These are phyloP conservation scores for Fusarium ramigenum DNA, from an alignment of 2,329 filamentous ascomycete species.

Conservation along the genomic window DNA sequence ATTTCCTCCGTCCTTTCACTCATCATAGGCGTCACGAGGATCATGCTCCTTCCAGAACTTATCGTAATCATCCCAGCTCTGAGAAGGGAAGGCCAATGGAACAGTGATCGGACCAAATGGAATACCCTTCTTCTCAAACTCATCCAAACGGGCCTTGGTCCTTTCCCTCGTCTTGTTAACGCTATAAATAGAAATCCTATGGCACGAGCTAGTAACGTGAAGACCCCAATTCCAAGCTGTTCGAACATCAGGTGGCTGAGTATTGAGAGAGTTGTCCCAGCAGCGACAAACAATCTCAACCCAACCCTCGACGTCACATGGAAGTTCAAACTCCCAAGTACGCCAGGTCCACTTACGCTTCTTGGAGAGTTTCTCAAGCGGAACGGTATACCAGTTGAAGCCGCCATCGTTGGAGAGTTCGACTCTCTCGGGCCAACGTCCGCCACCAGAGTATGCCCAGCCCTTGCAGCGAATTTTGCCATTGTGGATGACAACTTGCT, in stretches of 20 bases:
- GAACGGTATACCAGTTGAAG: constrained; percentile 71
- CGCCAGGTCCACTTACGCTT: constrained; percentile 74
- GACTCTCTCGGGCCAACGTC: constrained; percentile 68
- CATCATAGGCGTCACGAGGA: constrained; percentile 42
- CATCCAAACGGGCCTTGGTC: constrained; percentile 60
- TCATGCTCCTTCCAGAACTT: constrained; percentile 42
- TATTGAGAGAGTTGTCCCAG: constrained; percentile 71
- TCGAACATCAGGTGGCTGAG: constrained; percentile 64
- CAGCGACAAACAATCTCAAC: constrained; percentile 66
- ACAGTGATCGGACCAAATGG: constrained; percentile 63
- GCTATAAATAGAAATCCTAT: constrained; percentile 69
- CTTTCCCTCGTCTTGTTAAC: constrained; percentile 62
- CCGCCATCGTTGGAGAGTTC: constrained; percentile 72
- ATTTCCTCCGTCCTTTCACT: background rate
- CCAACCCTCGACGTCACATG: constrained; percentile 70
- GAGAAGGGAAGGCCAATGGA: constrained; percentile 59
- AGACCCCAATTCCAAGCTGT: constrained; percentile 72
- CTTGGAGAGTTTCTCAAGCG: constrained; percentile 65
- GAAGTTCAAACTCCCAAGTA: constrained; percentile 69
- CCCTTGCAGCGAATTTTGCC: constrained; percentile 66
- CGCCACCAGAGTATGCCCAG: constrained; percentile 68
- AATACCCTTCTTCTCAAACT: constrained; percentile 59
- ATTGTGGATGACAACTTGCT: constrained; percentile 68
- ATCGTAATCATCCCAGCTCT: constrained; percentile 60
- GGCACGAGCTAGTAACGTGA: constrained; percentile 70